Conservation (phyloP, 2,329 filamentous ascomycete genomes). For the Fusarium pseudoanthophilum region DNA sequence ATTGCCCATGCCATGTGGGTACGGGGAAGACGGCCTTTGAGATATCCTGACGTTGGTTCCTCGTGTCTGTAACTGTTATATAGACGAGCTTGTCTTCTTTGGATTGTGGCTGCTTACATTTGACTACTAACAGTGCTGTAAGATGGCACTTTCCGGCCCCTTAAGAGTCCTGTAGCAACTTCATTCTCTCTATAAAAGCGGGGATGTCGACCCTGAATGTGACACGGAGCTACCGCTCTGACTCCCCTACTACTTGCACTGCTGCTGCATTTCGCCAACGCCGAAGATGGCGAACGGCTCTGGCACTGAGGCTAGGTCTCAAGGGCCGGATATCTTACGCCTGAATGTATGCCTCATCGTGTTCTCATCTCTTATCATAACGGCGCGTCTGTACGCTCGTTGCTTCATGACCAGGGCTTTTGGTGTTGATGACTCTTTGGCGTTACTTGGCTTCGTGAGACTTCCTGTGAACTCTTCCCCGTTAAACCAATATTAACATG, state of each 20-base stretch:
- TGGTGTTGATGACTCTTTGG: not conserved
- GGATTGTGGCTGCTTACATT: not conserved
- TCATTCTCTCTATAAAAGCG: not conserved
- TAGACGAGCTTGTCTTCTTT: not conserved
- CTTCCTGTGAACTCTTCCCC: too few species aligned
- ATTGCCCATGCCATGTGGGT: not conserved
- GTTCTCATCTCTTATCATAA: not conserved
- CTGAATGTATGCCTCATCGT: not conserved
- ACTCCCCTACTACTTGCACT: not conserved
- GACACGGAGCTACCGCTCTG: not conserved
- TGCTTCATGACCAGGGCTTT: not conserved
- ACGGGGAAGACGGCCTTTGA: not conserved
- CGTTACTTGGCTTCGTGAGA: not conserved
- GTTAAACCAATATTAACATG: fast-evolving
- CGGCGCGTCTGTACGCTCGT: not conserved
- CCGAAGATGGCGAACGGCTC: not conserved
- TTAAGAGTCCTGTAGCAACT: not conserved
- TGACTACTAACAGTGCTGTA: fast-evolving
- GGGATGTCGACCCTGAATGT: not conserved
- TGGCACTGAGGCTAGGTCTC: not conserved
- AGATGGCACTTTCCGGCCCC: not conserved
- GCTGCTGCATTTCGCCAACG: not conserved
- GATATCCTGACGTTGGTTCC: not conserved
- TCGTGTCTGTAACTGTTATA: not conserved
- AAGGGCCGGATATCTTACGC: fast-evolving